A percentile compares a stretch with the other conserved stretches of the same genome.
phyloP scores from a whole-genome alignment of 371 early-diverging fungal species.

The Mucor piriformis region DNA sequence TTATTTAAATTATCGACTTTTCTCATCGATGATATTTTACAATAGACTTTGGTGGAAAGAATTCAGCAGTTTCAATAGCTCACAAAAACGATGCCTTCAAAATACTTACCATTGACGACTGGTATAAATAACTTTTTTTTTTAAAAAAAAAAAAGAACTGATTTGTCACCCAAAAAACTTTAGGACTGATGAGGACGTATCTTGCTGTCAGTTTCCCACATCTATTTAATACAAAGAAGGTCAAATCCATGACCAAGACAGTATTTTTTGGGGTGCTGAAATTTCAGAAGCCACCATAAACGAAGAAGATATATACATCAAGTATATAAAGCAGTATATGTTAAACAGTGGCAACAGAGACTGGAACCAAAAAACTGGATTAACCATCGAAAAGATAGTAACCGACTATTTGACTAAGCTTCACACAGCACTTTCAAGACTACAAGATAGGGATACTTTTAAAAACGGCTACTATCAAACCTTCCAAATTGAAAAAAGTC shows the following conservation, averaged over 20 bases:
- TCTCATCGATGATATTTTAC: too few species aligned
- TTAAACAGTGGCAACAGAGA: background rate
- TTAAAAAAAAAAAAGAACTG: too few species aligned
- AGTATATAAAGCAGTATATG: background rate
- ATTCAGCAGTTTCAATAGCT: background rate
- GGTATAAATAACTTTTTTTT: too few species aligned
- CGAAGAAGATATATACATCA: background rate
- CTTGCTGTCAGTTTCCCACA: background rate
- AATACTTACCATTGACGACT: background rate
- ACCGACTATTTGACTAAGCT: background rate
- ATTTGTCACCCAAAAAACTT: background rate
- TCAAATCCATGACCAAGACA: background rate
- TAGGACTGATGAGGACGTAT: too few species aligned
- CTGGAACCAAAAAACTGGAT: background rate
- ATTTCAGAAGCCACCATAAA: background rate
- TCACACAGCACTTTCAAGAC: background rate
- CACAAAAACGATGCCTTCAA: background rate
- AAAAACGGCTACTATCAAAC: background rate
- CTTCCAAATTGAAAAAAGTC: background rate
- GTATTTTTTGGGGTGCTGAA: background rate
- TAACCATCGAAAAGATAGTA: background rate
- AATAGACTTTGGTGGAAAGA: background rate
- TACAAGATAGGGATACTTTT: background rate
- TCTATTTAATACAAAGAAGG: background rate
- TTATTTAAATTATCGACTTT: too few species aligned